phyloP scores from a whole-genome alignment of 2,329 filamentous ascomycete genomes.

The Phialophora macrospora region DNA sequence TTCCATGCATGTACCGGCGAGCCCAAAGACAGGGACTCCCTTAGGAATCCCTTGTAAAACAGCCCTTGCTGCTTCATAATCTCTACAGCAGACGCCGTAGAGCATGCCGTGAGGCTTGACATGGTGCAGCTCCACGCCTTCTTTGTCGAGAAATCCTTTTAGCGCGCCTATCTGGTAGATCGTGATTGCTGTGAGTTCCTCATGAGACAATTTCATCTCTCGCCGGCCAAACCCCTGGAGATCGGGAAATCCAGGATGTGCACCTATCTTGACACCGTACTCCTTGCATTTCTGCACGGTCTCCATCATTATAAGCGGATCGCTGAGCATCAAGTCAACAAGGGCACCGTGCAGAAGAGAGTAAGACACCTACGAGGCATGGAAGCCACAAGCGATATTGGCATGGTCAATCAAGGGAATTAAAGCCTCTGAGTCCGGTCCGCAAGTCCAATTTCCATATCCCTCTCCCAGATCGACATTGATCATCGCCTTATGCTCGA shows the following conservation, averaged over 20 bases:
- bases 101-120: conserved; percentile 67
- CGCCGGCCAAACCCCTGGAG: conserved; percentile 68
- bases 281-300: conserved; percentile 52
- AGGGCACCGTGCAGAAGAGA: neutral
- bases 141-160: conserved; percentile 61
- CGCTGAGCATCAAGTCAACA: conserved; percentile 54
- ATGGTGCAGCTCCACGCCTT: conserved; percentile 62
- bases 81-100: conserved; percentile 61
- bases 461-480: conserved; percentile 25
- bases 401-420: conserved; percentile 65
- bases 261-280: conserved; percentile 61
- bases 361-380: conserved; percentile 38
- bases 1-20: conserved; percentile 61
- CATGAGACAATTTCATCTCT: conserved; percentile 62
- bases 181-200: conserved; percentile 62
- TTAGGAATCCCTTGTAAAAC: conserved; percentile 58
- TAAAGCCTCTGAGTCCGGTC: conserved; percentile 61
- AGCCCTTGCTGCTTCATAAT: conserved; percentile 57
- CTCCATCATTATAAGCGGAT: conserved; percentile 10
- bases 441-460: conserved; percentile 39
- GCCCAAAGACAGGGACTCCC: conserved; percentile 58
- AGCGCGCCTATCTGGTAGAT: conserved; percentile 68
- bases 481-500: conserved; percentile 15
- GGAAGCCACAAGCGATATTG: conserved; percentile 65
- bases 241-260: conserved; percentile 67